phyloP scores from a whole-genome alignment of 2,329 filamentous ascomycete species.

The Talaromyces funiculosus region DNA sequence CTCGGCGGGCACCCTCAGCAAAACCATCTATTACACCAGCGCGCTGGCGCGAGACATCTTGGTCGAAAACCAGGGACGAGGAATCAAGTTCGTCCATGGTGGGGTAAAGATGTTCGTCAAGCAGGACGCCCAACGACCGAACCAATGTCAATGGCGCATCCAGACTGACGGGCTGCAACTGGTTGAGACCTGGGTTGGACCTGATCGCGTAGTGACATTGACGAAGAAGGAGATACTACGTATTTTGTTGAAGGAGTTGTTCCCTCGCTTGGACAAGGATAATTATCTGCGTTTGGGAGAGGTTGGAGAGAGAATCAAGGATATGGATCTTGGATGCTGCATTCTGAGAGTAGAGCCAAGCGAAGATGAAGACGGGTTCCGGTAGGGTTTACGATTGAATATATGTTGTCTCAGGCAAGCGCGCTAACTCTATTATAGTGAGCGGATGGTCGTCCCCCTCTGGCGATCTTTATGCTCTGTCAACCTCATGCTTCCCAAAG shows the following conservation, averaged over 20 bases:
- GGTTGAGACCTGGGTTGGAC: conserved; percentile 81
- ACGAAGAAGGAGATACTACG: conserved; percentile 73
- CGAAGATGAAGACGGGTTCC: conserved; percentile 55
- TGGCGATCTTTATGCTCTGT: conserved; percentile 91
- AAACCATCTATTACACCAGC: conserved; percentile 95
- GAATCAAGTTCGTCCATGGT: conserved; percentile 92
- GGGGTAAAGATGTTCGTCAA: conserved; percentile 99
- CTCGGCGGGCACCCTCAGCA: conserved; percentile 75
- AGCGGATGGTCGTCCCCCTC: conserved; percentile 81
- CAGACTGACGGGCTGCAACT: conserved; percentile 92
- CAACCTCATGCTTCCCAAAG: conserved; percentile 97
- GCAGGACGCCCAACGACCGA: conserved; percentile 80
- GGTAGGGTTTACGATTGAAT: conserved; percentile 25
- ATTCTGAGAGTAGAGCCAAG: conserved; percentile 78
- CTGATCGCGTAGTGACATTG: conserved; percentile 67
- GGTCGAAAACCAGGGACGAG: conserved; percentile 77
- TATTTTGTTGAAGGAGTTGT: conserved; percentile 89
- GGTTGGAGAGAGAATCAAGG: conserved; percentile 74
- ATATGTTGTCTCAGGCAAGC: background rate
- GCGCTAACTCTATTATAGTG: conserved; percentile 39
- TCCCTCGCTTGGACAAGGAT: conserved; percentile 74
- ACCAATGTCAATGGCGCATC: conserved; percentile 89
- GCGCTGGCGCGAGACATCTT: conserved; percentile 79
- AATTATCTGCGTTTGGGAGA: conserved; percentile 74
- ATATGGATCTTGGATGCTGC: conserved; percentile 85